Percentiles rank a stretch among this genome's conserved stretches.
Evolutionary conservation across 2,329 filamentous ascomycete species (phyloP).

Genomic region (Helicocarpus griseus): DNA sequence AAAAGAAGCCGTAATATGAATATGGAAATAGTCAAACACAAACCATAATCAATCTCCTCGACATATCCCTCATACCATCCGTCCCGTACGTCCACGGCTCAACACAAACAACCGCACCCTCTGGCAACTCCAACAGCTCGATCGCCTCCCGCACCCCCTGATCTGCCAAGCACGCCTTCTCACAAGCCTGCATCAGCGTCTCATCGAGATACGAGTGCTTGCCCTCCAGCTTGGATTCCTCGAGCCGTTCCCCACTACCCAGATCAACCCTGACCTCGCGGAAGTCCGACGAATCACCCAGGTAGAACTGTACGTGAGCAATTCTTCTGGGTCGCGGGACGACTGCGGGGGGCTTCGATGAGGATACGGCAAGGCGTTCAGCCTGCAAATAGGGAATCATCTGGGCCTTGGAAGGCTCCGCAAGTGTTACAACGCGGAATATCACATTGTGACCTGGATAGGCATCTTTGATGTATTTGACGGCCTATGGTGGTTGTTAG

Average conservation of each 20-base stretch:
- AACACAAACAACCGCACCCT: conserved; percentile 36
- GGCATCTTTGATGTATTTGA: not conserved
- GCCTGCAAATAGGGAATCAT: conserved; percentile 38
- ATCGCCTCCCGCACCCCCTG: conserved; percentile 36
- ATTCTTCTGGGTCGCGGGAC: conserved; percentile 19
- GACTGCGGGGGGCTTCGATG: conserved; percentile 8
- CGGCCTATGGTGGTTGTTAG: not conserved
- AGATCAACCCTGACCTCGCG: conserved; percentile 20
- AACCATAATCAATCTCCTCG: conserved; percentile 9
- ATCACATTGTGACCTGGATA: conserved; percentile 4
- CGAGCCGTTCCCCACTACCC: conserved; percentile 5
- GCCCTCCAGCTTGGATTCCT: conserved; percentile 27
- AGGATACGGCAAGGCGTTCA: conserved; percentile 26
- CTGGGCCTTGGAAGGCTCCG: conserved; percentile 41
- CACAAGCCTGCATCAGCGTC: conserved; percentile 40
- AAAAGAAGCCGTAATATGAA: not conserved
- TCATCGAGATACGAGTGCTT: conserved; percentile 42
- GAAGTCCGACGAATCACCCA: not conserved
- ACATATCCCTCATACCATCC: conserved; percentile 44
- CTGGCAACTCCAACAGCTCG: conserved; percentile 34
- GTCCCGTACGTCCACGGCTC: conserved; percentile 50
- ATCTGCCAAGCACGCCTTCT: conserved; percentile 39
- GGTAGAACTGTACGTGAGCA: conserved; percentile 32
- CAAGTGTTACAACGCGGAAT: conserved; percentile 44
- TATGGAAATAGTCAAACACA: too few relatives aligned